Percentiles rank a stretch among this genome's conserved stretches.
Conservation (phyloP, 2,329 filamentous ascomycete species). For the Botryosphaeria dothidea region DNA sequence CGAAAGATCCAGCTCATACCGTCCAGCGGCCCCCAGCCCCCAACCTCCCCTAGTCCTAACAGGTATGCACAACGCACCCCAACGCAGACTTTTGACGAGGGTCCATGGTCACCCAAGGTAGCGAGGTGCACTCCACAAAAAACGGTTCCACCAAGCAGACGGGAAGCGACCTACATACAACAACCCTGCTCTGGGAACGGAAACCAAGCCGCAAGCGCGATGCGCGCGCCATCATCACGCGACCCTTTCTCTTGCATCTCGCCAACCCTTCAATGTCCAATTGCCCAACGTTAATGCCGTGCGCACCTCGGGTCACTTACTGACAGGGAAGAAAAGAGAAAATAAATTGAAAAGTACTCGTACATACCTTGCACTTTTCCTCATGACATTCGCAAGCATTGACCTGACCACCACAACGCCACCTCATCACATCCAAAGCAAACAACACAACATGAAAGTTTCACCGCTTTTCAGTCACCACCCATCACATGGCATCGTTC, state of each 20-base stretch:
- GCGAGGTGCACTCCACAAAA: conserved; percentile 9
- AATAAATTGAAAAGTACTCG: neutral
- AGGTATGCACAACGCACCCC: neutral
- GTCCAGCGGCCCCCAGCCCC: neutral
- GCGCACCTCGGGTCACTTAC: neutral
- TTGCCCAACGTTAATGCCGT: neutral
- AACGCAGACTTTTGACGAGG: neutral
- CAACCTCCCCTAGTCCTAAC: neutral
- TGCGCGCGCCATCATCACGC: conserved; percentile 9
- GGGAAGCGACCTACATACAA: neutral
- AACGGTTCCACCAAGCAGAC: neutral
- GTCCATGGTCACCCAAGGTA: neutral
- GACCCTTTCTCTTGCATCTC: neutral
- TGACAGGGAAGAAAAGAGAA: neutral
- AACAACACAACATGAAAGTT: neutral
- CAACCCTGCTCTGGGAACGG: conserved; percentile 6
- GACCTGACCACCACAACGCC: neutral
- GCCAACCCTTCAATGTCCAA: neutral
- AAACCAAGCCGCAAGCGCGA: neutral
- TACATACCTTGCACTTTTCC: neutral
- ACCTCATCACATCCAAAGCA: neutral
- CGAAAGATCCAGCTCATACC: neutral
- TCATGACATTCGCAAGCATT: neutral
- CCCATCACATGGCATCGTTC: neutral
- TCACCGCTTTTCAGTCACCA: neutral